Conservation (phyloP, 805 yeast species). For the Pichia eremophila region DNA sequence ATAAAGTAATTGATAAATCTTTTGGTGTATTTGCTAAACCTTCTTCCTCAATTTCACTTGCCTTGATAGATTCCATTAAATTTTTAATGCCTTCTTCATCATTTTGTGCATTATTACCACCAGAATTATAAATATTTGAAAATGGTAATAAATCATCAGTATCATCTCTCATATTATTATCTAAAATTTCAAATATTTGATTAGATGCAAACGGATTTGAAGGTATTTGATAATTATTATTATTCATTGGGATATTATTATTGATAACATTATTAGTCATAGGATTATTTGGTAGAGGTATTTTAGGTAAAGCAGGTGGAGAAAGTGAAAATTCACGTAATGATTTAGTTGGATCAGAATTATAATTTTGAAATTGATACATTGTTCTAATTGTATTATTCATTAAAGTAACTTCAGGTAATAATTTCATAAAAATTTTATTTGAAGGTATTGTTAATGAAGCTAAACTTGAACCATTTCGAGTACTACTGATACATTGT, state of each 20-base stretch:
- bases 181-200: not conserved
- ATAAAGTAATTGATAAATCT: constrained; percentile 37
- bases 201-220: not conserved
- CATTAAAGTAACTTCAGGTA: constrained; percentile 4
- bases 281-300: not conserved
- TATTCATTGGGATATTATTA: no score
- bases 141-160: constrained; percentile 3
- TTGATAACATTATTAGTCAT: no score
- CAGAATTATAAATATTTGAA: constrained; percentile 2
- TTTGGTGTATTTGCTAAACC: constrained; percentile 59
- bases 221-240: not conserved
- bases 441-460: not conserved
- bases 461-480: not conserved
- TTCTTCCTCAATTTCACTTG: constrained; percentile 39
- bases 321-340: constrained; percentile 4
- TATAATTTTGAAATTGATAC: constrained; percentile 3
- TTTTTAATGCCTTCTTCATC: constrained; percentile 18
- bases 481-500: not conserved
- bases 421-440: not conserved
- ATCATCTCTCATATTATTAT: constrained; percentile 1
- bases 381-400: constrained; percentile 6
- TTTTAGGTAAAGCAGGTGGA: constrained; percentile 1
- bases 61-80: constrained; percentile 34
- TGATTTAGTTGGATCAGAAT: not conserved
- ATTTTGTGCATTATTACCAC: not conserved